phyloP scores from a whole-genome alignment of 176 grass and related monocot species.

The Echinochloa phyllopogon region DNA sequence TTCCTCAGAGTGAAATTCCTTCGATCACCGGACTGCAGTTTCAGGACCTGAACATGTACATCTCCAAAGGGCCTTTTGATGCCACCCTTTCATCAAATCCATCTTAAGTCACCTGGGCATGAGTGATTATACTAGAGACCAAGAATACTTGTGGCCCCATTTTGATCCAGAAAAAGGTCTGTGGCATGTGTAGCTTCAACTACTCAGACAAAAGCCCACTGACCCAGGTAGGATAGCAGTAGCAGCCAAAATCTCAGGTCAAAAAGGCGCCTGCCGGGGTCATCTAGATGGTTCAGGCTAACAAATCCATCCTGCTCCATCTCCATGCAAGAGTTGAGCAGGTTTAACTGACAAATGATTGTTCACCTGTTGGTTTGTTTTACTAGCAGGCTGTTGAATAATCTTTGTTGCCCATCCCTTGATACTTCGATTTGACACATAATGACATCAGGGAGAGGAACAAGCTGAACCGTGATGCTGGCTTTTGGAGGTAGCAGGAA shows the following conservation, averaged over 20 bases:
- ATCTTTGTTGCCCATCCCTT: neutral
- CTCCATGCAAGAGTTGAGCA: constrained; percentile 24
- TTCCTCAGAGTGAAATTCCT: no score
- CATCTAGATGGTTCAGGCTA: constrained; percentile 41
- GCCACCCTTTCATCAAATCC: neutral
- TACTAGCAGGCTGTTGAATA: neutral
- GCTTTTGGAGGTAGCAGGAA: constrained; percentile 9
- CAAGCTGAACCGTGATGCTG: constrained; percentile 10
- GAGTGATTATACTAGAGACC: neutral
- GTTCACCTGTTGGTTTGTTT: neutral
- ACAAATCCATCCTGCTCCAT: constrained; percentile 44
- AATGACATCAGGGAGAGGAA: neutral
- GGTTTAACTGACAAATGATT: constrained; percentile 33
- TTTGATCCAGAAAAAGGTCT: neutral
- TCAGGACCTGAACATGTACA: neutral
- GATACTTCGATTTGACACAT: neutral
- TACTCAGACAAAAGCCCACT: constrained; percentile 44
- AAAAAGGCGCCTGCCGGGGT: constrained; percentile 1
- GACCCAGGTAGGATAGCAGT: constrained; percentile 7
- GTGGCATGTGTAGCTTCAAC: constrained; percentile 33
- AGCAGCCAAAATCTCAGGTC: constrained; percentile 4
- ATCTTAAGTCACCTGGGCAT: neutral
- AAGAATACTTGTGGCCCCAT: neutral
- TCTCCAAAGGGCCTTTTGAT: neutral
- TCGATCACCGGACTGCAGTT: neutral